These are phyloP conservation scores for Colletotrichum camelliae DNA, from an alignment of 2,329 filamentous ascomycete species.

Conservation along the genomic window DNA sequence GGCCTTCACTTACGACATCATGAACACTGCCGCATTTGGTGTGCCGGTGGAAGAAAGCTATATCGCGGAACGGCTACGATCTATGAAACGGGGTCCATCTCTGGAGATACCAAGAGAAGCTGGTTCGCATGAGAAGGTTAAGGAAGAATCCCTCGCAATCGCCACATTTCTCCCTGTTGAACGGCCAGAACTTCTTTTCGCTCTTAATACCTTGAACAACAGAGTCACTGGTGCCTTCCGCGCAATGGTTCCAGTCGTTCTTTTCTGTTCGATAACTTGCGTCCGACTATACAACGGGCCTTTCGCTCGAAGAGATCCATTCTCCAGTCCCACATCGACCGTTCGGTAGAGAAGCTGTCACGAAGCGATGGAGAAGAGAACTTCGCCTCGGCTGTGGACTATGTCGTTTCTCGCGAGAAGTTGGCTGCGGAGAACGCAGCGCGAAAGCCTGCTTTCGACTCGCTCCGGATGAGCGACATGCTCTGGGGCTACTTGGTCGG, in stretches of 20 bases:
- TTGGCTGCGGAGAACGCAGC: neutral
- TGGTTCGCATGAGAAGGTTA: neutral
- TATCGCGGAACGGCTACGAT: neutral
- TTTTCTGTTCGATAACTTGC: neutral
- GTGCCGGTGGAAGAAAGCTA: neutral
- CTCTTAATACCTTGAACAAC: neutral
- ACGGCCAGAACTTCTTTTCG: neutral
- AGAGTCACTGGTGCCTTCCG: neutral
- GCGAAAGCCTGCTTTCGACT: neutral
- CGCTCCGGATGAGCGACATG: neutral
- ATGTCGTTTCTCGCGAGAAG: neutral
- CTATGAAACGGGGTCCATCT: neutral
- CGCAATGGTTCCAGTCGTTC: neutral
- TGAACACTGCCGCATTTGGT: neutral
- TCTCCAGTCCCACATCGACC: neutral
- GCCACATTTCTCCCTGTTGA: neutral
- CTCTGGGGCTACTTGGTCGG: constrained; percentile 27
- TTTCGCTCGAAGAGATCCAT: neutral
- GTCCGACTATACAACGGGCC: neutral
- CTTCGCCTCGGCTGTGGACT: neutral
- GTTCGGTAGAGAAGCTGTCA: neutral
- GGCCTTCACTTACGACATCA: neutral
- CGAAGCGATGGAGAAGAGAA: neutral
- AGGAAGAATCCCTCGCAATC: neutral
- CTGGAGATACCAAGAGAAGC: neutral